Evolutionary conservation across 2,329 filamentous ascomycete genomes (phyloP).

Genomic region (Exophiala xenobiotica): DNA sequence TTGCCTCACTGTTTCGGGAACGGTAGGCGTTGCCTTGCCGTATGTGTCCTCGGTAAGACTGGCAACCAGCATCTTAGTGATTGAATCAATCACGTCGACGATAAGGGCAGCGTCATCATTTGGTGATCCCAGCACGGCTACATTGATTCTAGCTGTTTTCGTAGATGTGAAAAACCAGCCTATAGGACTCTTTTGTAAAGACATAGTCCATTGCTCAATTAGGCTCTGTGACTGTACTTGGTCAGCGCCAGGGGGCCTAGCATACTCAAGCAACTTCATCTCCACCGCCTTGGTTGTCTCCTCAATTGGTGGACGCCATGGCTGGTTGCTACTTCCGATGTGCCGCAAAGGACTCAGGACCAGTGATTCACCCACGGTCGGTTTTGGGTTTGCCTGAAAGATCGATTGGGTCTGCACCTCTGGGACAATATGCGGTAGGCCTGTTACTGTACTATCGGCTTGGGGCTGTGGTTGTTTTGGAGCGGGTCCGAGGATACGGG

Average conservation of each 20-base stretch:
- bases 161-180: conserved; percentile 70
- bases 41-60: conserved; percentile 79
- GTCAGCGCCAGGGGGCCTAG: conserved; percentile 13
- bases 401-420: conserved; percentile 40
- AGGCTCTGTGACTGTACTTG: conserved; percentile 6
- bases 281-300: conserved; percentile 34
- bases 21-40: conserved; percentile 81
- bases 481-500: conserved; percentile 57
- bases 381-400: conserved; percentile 11
- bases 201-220: conserved; percentile 12
- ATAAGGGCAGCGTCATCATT: conserved; percentile 68
- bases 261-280: conserved; percentile 32
- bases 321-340: conserved; percentile 24
- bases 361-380: conserved; percentile 9
- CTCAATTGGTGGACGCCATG: conserved; percentile 45
- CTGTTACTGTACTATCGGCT: conserved; percentile 47
- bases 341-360: conserved; percentile 16
- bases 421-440: conserved; percentile 52
- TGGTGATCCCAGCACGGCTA: conserved; percentile 70
- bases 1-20: conserved; percentile 70
- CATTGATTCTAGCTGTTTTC: conserved; percentile 63
- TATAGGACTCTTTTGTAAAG: conserved; percentile 38
- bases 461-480: conserved; percentile 33
- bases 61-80: conserved; percentile 67
- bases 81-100: conserved; percentile 67